A percentile compares a stretch with the other conserved stretches of the same genome.
Evolutionary conservation across 768 basidiomycete genomes (phyloP).

Genomic region (Rhodocollybia butyracea): DNA sequence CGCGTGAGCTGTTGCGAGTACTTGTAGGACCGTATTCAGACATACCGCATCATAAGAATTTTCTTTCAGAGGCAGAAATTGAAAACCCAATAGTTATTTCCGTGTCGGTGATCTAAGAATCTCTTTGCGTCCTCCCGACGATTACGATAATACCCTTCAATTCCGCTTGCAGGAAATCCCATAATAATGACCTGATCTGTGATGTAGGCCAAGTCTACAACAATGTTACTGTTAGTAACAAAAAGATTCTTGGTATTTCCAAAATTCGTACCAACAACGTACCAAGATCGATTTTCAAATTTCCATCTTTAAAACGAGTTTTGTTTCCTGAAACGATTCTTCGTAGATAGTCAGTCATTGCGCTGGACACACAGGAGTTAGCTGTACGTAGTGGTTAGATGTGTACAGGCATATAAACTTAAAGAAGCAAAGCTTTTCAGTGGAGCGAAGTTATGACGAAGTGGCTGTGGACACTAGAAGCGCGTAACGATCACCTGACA

Average conservation of each 20-base stretch:
- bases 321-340: constrained; percentile 82
- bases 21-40: too few species aligned
- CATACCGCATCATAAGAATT: constrained; percentile 73
- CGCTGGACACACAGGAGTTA: not conserved
- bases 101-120: constrained; percentile 73
- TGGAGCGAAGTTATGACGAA: too few species aligned
- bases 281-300: constrained; percentile 71
- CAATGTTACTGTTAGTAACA: too few species aligned
- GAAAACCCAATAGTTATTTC: constrained; percentile 81
- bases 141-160: constrained; percentile 82
- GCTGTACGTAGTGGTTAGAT: too few species aligned
- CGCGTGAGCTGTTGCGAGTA: too few species aligned
- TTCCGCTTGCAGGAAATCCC: constrained; percentile 81
- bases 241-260: too few species aligned
- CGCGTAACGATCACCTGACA: too few species aligned
- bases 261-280: constrained; percentile 12
- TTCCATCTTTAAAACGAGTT: constrained; percentile 68
- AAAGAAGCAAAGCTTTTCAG: too few species aligned
- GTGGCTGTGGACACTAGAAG: too few species aligned
- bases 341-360: constrained; percentile 64
- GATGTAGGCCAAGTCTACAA: constrained; percentile 59
- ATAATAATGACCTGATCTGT: constrained; percentile 75
- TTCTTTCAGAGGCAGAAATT: constrained; percentile 84
- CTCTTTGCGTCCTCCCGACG: constrained; percentile 67
- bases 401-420: too few species aligned